Base-by-base conservation (phyloP, 495 filamentous ascomycete species). In the Thozetella sp. region DNA sequence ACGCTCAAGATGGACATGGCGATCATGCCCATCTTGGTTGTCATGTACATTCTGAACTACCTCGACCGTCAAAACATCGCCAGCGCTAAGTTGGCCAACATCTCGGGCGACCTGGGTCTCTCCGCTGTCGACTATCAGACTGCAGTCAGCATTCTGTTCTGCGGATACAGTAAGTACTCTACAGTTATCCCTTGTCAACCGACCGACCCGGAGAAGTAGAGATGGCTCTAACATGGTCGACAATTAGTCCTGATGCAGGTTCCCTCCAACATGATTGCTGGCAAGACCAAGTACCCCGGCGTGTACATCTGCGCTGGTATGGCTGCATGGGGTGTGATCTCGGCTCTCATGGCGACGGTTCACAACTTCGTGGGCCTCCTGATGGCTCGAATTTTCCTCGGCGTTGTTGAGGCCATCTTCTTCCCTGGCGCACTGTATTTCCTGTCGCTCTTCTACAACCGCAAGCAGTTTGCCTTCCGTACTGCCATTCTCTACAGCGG, bases 391-490 rank as follows among this genome's bases (percentile, higher is more conserved):
- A 61, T 48, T n/a, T 48, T 48, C 43, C 43, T 48, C 43, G 43
- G 43, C n/a, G 43, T 48, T 20, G 9, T 48, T n/a, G 43, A 48
- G 43, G 43, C 43, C n/a, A 48, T 48, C 43, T 48, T 48, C 43
- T 48, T 48, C 43, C 55, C 87, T 3, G 87, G 83, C 25, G 78
- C 83, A 10, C 79, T 84, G 10, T 89, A 87, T 66, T 83, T 87
- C 58, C 79, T 88, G 23, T 85, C 85, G 2, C 79, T 83, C 54
- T 89, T 86, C 86, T 90, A 89, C 53, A 78, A 79, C 59, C 68
- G 70, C 26, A 76, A 73, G 17, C 79, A 85, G 63, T 76, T 81
- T 51, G 80, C 78, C 9, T 79, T 77, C 48, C 65, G 82, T 15
- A 81, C 81, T 51, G 78, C 76, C 13, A 72, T 83, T 11, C 83